Conservation (phyloP, 495 filamentous ascomycete species). For the Chaetomium cochliodes region DNA sequence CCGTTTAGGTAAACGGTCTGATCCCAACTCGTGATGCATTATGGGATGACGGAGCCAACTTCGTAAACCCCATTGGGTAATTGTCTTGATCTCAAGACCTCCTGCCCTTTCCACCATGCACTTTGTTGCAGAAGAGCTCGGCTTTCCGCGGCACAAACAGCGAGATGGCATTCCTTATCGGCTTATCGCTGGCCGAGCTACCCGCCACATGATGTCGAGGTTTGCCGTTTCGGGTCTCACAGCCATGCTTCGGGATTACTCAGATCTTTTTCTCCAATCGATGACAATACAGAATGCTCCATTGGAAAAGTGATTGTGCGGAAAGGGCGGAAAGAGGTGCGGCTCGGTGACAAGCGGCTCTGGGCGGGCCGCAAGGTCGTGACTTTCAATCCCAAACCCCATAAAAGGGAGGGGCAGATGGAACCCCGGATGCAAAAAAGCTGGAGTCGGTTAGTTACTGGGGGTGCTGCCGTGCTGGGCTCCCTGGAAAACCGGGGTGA, state of each 20-base stretch:
- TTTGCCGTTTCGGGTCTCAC: conserved; percentile 20
- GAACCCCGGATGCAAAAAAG: not conserved
- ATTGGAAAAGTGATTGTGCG: conserved; percentile 9
- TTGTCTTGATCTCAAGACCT: conserved; percentile 7
- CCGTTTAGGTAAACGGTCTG: not conserved
- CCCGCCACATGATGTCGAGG: conserved; percentile 31
- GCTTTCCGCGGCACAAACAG: conserved; percentile 32
- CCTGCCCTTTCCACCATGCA: not conserved
- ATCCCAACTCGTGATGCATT: not conserved
- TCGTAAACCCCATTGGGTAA: conserved; percentile 5
- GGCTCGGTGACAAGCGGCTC: conserved; percentile 19
- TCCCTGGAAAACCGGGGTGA: not conserved
- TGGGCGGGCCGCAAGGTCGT: not conserved
- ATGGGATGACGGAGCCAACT: not conserved
- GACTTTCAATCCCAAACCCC: not conserved
- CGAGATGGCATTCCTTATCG: conserved; percentile 11
- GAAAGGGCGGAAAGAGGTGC: conserved; percentile 21
- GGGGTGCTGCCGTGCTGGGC: too few species aligned
- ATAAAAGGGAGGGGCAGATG: conserved; percentile 2
- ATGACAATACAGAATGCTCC: not conserved
- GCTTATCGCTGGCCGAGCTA: conserved; percentile 16
- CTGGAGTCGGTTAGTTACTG: too few species aligned
- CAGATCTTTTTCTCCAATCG: conserved; percentile 10
- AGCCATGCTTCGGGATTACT: conserved; percentile 4
- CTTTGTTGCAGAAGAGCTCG: conserved; percentile 20